phyloP scores from a whole-genome alignment of 306 rosid genomes.

The Dryas octopetala region DNA sequence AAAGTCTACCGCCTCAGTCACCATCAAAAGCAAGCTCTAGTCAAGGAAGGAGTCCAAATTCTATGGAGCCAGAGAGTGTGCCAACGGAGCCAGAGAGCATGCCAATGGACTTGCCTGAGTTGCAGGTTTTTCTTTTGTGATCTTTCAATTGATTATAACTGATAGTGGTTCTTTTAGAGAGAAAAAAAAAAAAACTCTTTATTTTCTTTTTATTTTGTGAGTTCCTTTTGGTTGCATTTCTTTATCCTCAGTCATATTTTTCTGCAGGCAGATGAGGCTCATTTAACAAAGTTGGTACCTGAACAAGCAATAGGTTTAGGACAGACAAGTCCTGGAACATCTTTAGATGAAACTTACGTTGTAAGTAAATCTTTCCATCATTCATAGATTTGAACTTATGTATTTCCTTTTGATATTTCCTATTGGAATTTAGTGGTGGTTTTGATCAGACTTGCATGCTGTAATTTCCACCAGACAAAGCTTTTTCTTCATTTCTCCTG shows the following conservation, averaged over 20 bases:
- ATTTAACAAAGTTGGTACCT: constrained; percentile 23
- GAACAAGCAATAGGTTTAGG: constrained; percentile 39
- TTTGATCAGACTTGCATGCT: neutral
- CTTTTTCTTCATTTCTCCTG: neutral
- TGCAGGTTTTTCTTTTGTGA: constrained; percentile 45
- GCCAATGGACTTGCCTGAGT: constrained; percentile 48
- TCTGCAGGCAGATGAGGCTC: constrained; percentile 45
- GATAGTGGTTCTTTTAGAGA: neutral
- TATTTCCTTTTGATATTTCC: neutral
- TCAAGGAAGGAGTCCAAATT: constrained; percentile 37
- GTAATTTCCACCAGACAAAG: neutral
- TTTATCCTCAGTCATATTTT: constrained; percentile 1
- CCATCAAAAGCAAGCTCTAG: constrained; percentile 49
- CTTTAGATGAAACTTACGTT: constrained; percentile 44
- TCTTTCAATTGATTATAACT: constrained; percentile 12
- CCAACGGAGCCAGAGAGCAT: constrained; percentile 30
- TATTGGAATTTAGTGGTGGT: neutral
- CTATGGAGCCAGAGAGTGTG: constrained; percentile 16
- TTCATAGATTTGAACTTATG: constrained; percentile 2
- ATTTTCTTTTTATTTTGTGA: neutral
- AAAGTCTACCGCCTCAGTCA: constrained; percentile 44
- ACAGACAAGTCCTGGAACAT: constrained; percentile 31
- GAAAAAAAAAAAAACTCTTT: neutral
- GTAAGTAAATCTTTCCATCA: constrained; percentile 32
- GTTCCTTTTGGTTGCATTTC: neutral